Evolutionary conservation across 2,329 filamentous ascomycete species (phyloP).

Genomic region (Eutypa lata): DNA sequence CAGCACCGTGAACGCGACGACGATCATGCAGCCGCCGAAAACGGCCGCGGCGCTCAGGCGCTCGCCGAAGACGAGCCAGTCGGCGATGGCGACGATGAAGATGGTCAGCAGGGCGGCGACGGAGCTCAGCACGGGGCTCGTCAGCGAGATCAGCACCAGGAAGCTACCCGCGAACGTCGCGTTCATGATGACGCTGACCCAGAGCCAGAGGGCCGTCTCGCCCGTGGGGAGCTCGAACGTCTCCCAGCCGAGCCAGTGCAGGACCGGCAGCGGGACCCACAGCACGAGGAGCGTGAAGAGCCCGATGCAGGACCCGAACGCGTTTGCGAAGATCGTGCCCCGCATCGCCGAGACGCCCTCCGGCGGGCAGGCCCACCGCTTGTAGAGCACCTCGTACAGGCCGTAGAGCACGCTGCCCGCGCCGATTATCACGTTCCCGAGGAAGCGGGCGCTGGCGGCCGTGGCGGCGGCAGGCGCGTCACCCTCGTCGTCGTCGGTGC

Average conservation of each 20-base stretch:
- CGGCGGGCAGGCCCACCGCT: conserved; percentile 86
- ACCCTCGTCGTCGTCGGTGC: conserved; percentile 44
- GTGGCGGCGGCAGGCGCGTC: conserved; percentile 24
- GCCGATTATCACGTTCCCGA: conserved; percentile 91
- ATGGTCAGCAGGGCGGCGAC: conserved; percentile 94
- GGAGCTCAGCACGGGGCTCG: conserved; percentile 85
- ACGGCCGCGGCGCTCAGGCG: conserved; percentile 73
- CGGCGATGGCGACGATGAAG: conserved; percentile 89
- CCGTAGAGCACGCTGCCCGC: conserved; percentile 89
- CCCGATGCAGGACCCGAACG: conserved; percentile 85
- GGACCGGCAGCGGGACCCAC: conserved; percentile 85
- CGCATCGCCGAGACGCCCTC: conserved; percentile 80
- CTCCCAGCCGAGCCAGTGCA: conserved; percentile 78
- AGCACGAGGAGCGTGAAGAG: conserved; percentile 80
- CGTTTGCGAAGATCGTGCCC: conserved; percentile 95
- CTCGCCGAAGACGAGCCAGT: conserved; percentile 81
- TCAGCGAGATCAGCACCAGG: conserved; percentile 87
- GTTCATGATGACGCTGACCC: conserved; percentile 80
- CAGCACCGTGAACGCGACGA: conserved; percentile 80
- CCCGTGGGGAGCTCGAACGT: conserved; percentile 78
- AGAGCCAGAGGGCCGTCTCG: conserved; percentile 74
- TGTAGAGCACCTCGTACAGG: conserved; percentile 96
- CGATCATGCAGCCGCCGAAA: conserved; percentile 80
- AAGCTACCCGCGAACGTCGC: conserved; percentile 91
- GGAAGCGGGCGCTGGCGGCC: conserved; percentile 60